Percentiles rank a stretch among this genome's conserved stretches.
phyloP scores from a whole-genome alignment of 768 basidiomycete species.

The Leucosporidium creatinivorum region DNA sequence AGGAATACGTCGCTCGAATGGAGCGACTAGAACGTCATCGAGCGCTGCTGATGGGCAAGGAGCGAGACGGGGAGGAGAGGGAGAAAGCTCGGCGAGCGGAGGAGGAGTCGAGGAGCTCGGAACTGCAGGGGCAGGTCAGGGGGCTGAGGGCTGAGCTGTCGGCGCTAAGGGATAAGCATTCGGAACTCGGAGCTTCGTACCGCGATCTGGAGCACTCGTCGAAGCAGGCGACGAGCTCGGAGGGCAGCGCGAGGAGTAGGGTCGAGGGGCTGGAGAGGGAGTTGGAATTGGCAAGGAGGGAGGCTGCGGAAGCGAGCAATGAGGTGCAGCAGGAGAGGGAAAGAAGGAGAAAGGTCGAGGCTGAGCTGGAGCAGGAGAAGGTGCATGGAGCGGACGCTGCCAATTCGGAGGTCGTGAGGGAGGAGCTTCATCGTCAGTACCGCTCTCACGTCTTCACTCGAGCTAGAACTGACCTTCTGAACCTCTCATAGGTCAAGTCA shows the following conservation, averaged over 20 bases:
- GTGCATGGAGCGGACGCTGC: constrained; percentile 6
- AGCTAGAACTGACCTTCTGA: background rate
- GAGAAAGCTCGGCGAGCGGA: constrained; percentile 1
- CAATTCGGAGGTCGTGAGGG: constrained; percentile 17
- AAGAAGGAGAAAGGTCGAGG: constrained; percentile 10
- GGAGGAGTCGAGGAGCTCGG: background rate
- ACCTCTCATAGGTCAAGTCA: constrained; percentile 28
- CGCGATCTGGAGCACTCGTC: constrained; percentile 25
- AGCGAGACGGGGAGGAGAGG: constrained; percentile 20
- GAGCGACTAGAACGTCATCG: constrained; percentile 31
- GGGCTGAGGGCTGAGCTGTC: constrained; percentile 1
- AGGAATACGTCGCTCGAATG: constrained; percentile 5
- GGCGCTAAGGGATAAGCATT: constrained; percentile 11
- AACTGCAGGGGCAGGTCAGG: constrained; percentile 5
- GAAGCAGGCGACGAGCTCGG: constrained; percentile 15
- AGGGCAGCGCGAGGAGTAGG: constrained; percentile 10
- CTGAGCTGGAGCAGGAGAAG: constrained; percentile 15
- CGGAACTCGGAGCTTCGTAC: constrained; percentile 11
- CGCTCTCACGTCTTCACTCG: too few species aligned
- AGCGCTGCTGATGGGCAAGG: constrained; percentile 24
- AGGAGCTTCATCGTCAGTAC: constrained; percentile 26
- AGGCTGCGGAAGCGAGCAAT: background rate
- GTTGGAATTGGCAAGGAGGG: constrained; percentile 5
- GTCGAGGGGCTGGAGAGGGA: constrained; percentile 5
- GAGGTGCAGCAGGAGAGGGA: constrained; percentile 12